Evolutionary conservation across 2,329 filamentous ascomycete species (phyloP).

Genomic region (Emydomyces testavorans): DNA sequence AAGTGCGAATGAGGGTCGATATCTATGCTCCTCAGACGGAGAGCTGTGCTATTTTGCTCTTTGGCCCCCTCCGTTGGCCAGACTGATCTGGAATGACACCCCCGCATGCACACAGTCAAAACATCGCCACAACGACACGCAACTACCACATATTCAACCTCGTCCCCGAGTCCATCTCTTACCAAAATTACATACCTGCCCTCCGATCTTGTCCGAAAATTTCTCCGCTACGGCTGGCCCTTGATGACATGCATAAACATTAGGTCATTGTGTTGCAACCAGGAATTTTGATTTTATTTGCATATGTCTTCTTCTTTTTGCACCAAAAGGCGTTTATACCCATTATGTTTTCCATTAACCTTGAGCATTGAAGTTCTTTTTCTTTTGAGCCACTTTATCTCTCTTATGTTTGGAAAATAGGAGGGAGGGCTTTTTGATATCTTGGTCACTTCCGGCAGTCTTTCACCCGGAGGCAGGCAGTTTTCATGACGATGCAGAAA

Average conservation of each 20-base stretch:
- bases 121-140: not conserved
- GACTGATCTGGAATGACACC: not conserved
- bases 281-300: not conserved
- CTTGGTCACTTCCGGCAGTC: no score
- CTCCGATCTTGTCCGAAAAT: constrained; percentile 11
- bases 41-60: not conserved
- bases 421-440: no score
- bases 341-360: constrained; percentile 7
- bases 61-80: not conserved
- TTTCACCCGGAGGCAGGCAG: no score
- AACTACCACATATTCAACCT: not conserved
- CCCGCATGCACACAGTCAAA: not conserved
- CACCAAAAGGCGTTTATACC: constrained; percentile 16
- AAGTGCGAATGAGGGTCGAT: not conserved
- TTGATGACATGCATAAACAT: constrained; percentile 13
- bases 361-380: constrained; percentile 4
- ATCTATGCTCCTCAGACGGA: not conserved
- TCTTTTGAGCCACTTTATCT: not conserved
- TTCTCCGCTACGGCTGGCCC: constrained; percentile 5
- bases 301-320: constrained; percentile 3
- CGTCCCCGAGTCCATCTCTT: not conserved
- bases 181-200: constrained; percentile 3
- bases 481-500: no score
- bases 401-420: not conserved
- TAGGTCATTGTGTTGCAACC: constrained; percentile 1